Evolutionary conservation across 441 rosid genomes (phyloP).

Genomic region (Lagerstroemia fauriei): DNA sequence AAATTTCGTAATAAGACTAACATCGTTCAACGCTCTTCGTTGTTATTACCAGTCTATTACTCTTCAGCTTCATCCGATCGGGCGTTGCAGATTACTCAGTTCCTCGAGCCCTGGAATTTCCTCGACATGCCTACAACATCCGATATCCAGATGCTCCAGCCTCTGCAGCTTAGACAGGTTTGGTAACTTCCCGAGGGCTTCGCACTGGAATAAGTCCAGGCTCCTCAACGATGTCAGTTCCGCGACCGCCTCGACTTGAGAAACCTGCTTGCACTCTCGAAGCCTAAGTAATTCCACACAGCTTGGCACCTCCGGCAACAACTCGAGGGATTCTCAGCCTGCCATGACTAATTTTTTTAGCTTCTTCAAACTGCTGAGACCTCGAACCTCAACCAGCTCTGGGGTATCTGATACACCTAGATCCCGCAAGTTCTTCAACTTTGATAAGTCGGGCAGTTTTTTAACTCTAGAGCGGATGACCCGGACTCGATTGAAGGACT

Average conservation of each 20-base stretch:
- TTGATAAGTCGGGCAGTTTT: not conserved
- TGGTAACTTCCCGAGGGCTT: not conserved
- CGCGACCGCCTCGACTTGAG: not conserved
- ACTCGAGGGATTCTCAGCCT: not conserved
- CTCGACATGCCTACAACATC: not conserved
- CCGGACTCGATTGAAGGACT: not conserved
- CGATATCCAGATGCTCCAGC: not conserved
- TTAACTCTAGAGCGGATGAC: not conserved
- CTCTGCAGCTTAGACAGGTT: not conserved
- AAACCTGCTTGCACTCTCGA: not conserved
- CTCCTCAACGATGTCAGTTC: not conserved
- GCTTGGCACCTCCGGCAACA: not conserved
- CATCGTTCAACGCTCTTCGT: too few relatives aligned
- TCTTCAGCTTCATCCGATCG: too few relatives aligned
- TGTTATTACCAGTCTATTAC: too few relatives aligned
- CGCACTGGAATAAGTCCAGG: not conserved
- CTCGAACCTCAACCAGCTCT: not conserved
- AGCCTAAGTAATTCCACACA: not conserved
- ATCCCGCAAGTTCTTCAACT: not conserved
- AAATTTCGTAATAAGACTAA: too few relatives aligned
- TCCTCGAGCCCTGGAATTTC: not conserved
- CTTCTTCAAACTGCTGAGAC: not conserved
- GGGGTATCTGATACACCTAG: not conserved
- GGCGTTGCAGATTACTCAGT: not conserved
- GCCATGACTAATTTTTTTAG: not conserved